These are phyloP conservation scores for Diospyros lotus DNA, from an alignment of 148 eudicot species.

Conservation along the genomic window DNA sequence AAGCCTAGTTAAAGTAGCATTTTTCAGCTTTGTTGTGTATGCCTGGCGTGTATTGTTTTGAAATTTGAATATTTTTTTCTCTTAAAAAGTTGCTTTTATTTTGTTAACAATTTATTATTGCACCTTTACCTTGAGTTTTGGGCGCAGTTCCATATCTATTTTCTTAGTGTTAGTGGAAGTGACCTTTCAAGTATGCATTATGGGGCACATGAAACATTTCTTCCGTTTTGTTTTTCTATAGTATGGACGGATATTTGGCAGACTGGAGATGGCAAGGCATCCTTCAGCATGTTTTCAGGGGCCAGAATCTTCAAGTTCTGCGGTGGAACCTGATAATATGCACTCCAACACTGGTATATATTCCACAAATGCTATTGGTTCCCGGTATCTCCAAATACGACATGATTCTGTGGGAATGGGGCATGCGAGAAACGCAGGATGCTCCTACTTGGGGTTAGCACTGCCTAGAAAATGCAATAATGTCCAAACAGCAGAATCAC, in stretches of 20 bases:
- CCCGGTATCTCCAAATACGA: not conserved
- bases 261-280: not conserved
- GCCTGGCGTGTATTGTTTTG: not conserved
- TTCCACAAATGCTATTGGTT: not conserved
- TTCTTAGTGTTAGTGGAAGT: not conserved
- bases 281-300: constrained; percentile 7
- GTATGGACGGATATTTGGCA: constrained; percentile 18
- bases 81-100: not conserved
- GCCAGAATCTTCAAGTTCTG: constrained; percentile 16
- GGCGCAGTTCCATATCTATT: not conserved
- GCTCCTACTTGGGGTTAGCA: constrained; percentile 8
- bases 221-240: not conserved
- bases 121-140: no score
- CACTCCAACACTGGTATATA: not conserved
- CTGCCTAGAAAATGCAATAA: not conserved
- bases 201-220: not conserved
- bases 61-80: not conserved
- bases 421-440: constrained; percentile 1
- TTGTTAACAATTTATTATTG: no score
- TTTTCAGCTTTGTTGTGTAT: not conserved
- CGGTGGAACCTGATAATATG: not conserved
- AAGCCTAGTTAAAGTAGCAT: not conserved
- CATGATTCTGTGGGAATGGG: not conserved
- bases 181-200: not conserved
- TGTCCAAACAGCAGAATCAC: constrained; percentile 5